These are phyloP conservation scores for Cucurbitaria berberidis DNA, from an alignment of 2,329 filamentous ascomycete genomes.

Conservation along the genomic window DNA sequence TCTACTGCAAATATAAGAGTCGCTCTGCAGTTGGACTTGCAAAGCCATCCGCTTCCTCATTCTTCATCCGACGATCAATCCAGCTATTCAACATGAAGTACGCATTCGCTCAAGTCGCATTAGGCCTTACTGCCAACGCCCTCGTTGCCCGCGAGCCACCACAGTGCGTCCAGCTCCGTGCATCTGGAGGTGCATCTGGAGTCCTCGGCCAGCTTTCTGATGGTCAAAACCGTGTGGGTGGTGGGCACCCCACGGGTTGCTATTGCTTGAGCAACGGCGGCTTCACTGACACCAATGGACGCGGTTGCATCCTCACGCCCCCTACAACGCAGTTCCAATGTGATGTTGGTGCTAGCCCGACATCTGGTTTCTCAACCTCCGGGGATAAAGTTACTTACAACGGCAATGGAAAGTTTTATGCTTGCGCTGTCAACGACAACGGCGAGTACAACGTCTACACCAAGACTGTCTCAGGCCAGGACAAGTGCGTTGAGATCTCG, in stretches of 20 bases:
- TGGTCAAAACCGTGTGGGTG: constrained; percentile 67
- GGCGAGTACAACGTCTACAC: constrained; percentile 64
- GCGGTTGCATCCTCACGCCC: constrained; percentile 69
- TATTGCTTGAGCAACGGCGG: constrained; percentile 61
- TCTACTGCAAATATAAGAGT: not conserved
- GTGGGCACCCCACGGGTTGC: constrained; percentile 54
- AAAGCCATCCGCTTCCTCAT: not conserved
- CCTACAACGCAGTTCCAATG: constrained; percentile 68
- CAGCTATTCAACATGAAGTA: constrained; percentile 27
- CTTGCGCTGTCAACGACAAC: constrained; percentile 64
- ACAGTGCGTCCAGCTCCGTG: constrained; percentile 25
- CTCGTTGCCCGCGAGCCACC: constrained; percentile 25
- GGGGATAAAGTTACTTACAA: constrained; percentile 61
- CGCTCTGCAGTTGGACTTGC: not conserved
- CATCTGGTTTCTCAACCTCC: constrained; percentile 63
- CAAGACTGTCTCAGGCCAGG: constrained; percentile 48
- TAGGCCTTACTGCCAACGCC: constrained; percentile 31
- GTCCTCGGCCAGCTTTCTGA: constrained; percentile 65
- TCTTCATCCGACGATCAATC: constrained; percentile 6
- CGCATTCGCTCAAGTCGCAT: constrained; percentile 23
- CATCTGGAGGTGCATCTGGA: constrained; percentile 49
- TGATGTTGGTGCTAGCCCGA: constrained; percentile 57
- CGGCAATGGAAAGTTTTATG: constrained; percentile 62
- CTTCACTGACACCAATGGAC: constrained; percentile 61
- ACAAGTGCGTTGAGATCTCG: constrained; percentile 59